Percentiles rank a stretch among this genome's conserved stretches.
Conservation (phyloP, 179 eudicot genomes). For the Spinacia oleracea region DNA sequence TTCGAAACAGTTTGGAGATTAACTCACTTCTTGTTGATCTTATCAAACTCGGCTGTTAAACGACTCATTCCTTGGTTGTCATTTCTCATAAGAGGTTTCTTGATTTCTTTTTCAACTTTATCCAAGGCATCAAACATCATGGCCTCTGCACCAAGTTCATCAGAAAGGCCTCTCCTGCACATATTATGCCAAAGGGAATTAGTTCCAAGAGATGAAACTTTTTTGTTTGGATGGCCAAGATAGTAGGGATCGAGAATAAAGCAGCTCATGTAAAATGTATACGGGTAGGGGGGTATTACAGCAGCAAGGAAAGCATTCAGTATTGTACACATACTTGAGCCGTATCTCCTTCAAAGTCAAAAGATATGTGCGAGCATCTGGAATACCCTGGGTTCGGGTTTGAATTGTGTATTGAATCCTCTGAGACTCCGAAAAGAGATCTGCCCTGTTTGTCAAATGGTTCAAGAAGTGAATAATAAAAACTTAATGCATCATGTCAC, state of each 20-base stretch:
- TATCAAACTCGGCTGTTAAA: conserved; percentile 72
- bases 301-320: not conserved
- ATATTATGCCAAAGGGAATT: conserved; percentile 6
- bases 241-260: not conserved
- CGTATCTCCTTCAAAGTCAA: conserved; percentile 75
- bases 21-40: conserved; percentile 74
- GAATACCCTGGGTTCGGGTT: conserved; percentile 61
- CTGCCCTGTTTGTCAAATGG: conserved; percentile 58
- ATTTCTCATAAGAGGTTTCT: conserved; percentile 83
- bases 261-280: not conserved
- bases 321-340: conserved; percentile 54
- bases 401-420: conserved; percentile 69
- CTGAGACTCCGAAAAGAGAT: conserved; percentile 74
- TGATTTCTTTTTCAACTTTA: conserved; percentile 76
- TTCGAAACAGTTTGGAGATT: not conserved
- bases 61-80: conserved; percentile 80
- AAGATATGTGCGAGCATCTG: conserved; percentile 81
- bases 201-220: not conserved
- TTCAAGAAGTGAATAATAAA: conserved; percentile 4
- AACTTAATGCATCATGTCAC: not conserved
- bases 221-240: not conserved
- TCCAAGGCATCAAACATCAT: conserved; percentile 95
- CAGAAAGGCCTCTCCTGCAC: conserved; percentile 85
- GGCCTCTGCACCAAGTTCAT: conserved; percentile 83
- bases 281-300: not conserved